Evolutionary conservation across 768 basidiomycete genomes (phyloP).

Genomic region (Rhizopogon vulgaris): DNA sequence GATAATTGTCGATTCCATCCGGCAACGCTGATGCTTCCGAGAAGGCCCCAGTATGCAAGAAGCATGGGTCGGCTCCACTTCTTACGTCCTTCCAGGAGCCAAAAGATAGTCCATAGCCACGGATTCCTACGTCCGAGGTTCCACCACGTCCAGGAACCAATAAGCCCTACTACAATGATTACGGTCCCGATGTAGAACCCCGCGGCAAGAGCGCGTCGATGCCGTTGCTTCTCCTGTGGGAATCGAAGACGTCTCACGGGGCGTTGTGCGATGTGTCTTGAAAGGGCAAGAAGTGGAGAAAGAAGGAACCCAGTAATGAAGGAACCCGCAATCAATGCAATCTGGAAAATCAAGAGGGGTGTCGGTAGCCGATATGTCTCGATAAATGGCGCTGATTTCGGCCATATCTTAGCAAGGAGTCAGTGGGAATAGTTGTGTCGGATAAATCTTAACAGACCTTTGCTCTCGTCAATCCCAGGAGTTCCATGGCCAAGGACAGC

Average conservation of each 20-base stretch:
- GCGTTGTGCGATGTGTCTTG: slow-evolving; percentile 84
- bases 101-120: slow-evolving; percentile 80
- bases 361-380: slow-evolving; percentile 91
- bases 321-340: slow-evolving; percentile 88
- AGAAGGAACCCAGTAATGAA: slow-evolving; percentile 90
- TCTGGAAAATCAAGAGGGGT: slow-evolving; percentile 85
- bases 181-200: slow-evolving; percentile 78
- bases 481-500: slow-evolving; percentile 80
- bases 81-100: slow-evolving; percentile 67
- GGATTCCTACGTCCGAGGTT: slow-evolving; percentile 76
- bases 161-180: slow-evolving; percentile 71
- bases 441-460: slow-evolving; percentile 37
- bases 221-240: slow-evolving; percentile 77
- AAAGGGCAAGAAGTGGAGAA: slow-evolving; percentile 88
- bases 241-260: slow-evolving; percentile 76
- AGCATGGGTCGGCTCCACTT: slow-evolving; percentile 77
- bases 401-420: slow-evolving; percentile 56
- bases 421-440: background rate
- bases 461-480: slow-evolving; percentile 77
- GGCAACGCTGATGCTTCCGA: slow-evolving; percentile 81
- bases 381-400: slow-evolving; percentile 73
- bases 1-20: slow-evolving; percentile 93
- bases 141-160: slow-evolving; percentile 93
- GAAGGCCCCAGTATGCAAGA: slow-evolving; percentile 77
- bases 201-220: slow-evolving; percentile 77